Conservation (phyloP, 306 rosid species). For the Casuarina equisetifolia region DNA sequence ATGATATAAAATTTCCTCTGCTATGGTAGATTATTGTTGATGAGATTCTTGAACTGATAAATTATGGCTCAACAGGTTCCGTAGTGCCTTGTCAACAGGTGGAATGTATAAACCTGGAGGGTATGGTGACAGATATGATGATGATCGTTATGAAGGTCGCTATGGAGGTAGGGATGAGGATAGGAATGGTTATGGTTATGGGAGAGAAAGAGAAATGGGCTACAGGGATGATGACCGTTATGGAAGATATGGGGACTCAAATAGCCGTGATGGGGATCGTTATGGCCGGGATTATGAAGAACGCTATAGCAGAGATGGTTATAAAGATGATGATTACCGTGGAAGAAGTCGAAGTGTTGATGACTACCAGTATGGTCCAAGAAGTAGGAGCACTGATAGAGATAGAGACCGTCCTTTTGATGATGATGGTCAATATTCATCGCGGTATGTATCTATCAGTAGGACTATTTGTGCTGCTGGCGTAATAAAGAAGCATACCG, state of each 20-base stretch:
- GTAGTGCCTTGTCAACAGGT: slow-evolving; percentile 52
- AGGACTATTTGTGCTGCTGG: neutral
- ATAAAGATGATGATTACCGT: slow-evolving; percentile 70
- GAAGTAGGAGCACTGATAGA: slow-evolving; percentile 86
- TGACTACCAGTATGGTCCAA: slow-evolving; percentile 59
- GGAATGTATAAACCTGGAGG: slow-evolving; percentile 86
- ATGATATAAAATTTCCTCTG: neutral
- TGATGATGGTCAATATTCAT: slow-evolving; percentile 84
- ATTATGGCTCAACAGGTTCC: slow-evolving; percentile 62
- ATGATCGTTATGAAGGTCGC: slow-evolving; percentile 60
- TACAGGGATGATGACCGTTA: slow-evolving; percentile 76
- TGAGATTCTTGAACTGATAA: slow-evolving; percentile 7
- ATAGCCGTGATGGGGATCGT: slow-evolving; percentile 81
- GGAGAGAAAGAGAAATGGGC: slow-evolving; percentile 82
- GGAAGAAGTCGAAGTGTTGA: slow-evolving; percentile 85
- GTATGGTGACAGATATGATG: slow-evolving; percentile 73
- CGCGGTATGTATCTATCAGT: slow-evolving; percentile 56
- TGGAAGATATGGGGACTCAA: slow-evolving; percentile 45
- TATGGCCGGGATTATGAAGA: slow-evolving; percentile 81
- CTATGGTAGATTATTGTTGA: neutral
- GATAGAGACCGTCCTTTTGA: slow-evolving; percentile 61
- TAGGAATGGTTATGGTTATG: slow-evolving; percentile 65
- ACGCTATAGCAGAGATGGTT: slow-evolving; percentile 67
- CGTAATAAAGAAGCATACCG: neutral
- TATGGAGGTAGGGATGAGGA: slow-evolving; percentile 69